A percentile compares a stretch with the other conserved stretches of the same genome.
Conservation (phyloP, 2,329 filamentous ascomycete genomes). For the Colletotrichum abscissum region DNA sequence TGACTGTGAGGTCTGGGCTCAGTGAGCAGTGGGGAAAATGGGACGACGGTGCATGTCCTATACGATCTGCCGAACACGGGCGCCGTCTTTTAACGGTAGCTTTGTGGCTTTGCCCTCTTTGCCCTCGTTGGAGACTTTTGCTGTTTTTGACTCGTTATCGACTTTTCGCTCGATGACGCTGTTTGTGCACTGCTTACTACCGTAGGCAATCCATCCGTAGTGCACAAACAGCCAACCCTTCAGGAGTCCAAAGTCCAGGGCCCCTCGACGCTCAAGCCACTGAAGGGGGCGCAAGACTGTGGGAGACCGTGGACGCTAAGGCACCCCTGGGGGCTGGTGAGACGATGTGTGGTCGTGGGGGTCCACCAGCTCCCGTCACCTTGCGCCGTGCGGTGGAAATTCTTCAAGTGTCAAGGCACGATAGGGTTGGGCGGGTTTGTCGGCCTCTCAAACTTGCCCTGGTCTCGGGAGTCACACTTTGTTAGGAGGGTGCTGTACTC, state of each 20-base stretch:
- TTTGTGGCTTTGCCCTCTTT: slow-evolving; percentile 15
- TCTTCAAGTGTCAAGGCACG: slow-evolving; percentile 4
- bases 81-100: slow-evolving; percentile 24
- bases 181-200: neutral
- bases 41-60: slow-evolving; percentile 25
- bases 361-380: slow-evolving; percentile 17
- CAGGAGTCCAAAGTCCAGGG: too few relatives aligned
- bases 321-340: slow-evolving; percentile 12
- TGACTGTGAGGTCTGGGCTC: neutral
- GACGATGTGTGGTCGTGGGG: slow-evolving; percentile 12
- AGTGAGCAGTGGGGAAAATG: neutral
- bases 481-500: neutral
- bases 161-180: neutral
- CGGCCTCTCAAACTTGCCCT: neutral
- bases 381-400: slow-evolving; percentile 9
- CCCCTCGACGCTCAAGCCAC: slow-evolving; percentile 10
- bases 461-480: neutral
- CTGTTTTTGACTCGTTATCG: neutral
- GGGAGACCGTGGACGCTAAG: slow-evolving; percentile 6
- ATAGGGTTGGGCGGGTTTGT: neutral
- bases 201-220: neutral
- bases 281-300: neutral
- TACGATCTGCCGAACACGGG: slow-evolving; percentile 30
- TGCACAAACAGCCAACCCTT: too few relatives aligned
- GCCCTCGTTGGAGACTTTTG: neutral